Evolutionary conservation across 306 rosid genomes (phyloP), one percentile per base, ranked within the genome.

Genomic region (Acacia confusa): DNA sequence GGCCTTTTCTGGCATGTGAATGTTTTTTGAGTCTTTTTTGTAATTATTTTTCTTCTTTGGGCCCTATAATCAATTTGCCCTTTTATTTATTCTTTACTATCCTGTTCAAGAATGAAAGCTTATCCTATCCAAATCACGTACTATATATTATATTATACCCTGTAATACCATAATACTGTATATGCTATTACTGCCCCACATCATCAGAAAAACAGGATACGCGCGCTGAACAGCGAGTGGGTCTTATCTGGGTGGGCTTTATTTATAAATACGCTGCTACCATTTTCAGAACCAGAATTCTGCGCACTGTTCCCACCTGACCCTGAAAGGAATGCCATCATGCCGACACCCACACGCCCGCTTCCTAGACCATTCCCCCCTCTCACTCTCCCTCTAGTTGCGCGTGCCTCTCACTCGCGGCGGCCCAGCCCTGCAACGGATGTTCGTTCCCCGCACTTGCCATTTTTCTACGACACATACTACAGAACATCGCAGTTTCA

Each of bases 321-420:
- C 78, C 50, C 79, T 77, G 74, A 86, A 84, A 28, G 82, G 83
- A 73, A 84, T 79, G 82, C 82, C 81, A 87, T 85, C 72, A 78
- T 81, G 71, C 87, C 74, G 69, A 63, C 58, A 86, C 86, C 87
- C 94, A 90, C 91, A 87, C 91, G 92, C 88, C 84, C 83, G 86
- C 85, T 81, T 70, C 81, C 78, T 84, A 70, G 34, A 52, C 47
- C 2, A 20, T 8, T 52, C 4, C 16, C 38, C 0, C 10, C 12
- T 0, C 71, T 79, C 71, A 83, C 78, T 64, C 72, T 30, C 84
- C 6, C 0, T 9, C 27, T 0, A 2, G 0, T 7, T 7, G 75
- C 81, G 79, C 84, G 89, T 75, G 36, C 0, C 0, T 0, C 1
- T 1, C 58, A 63, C 66, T 22, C 68, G 17, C 72, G 13, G 25